Conservation (phyloP, 352 stramenopile species). For the Pythium coloratum region DNA sequence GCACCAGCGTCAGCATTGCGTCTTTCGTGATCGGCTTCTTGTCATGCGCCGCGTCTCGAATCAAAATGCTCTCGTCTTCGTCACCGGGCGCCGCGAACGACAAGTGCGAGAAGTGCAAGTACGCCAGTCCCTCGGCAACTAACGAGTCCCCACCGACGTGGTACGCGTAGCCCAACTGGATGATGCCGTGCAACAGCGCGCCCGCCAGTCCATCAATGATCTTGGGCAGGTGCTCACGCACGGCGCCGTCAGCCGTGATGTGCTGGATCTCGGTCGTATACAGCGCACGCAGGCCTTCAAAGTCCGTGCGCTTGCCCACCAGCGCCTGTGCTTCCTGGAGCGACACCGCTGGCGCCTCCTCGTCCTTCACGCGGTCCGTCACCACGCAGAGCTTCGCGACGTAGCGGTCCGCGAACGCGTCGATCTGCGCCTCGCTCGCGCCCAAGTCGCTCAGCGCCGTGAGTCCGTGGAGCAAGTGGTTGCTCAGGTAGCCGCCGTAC, state of each 20-base stretch:
- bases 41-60: not conserved
- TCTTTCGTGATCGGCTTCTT: conserved; percentile 26
- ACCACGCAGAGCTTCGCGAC: conserved; percentile 30
- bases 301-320: conserved; percentile 31
- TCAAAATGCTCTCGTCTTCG: not conserved
- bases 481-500: conserved; percentile 39
- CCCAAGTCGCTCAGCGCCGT: conserved; percentile 34
- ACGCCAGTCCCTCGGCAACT: conserved; percentile 36
- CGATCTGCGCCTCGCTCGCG: conserved; percentile 24
- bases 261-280: conserved; percentile 35
- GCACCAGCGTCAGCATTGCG: conserved; percentile 9
- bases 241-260: conserved; percentile 23
- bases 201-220: conserved; percentile 34
- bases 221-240: conserved; percentile 31
- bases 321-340: conserved; percentile 20
- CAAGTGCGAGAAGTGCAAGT: conserved; percentile 39
- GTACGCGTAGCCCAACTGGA: conserved; percentile 41
- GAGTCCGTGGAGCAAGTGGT: conserved; percentile 39
- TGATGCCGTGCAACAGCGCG: conserved; percentile 38
- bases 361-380: conserved; percentile 11
- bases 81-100: conserved; percentile 25
- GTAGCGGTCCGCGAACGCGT: conserved; percentile 31
- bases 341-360: conserved; percentile 14
- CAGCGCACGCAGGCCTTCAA: conserved; percentile 35
- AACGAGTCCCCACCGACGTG: conserved; percentile 30